These are phyloP conservation scores for Solanum hybrid DNA, from an alignment of 305 asterid species.

Conservation along the genomic window DNA sequence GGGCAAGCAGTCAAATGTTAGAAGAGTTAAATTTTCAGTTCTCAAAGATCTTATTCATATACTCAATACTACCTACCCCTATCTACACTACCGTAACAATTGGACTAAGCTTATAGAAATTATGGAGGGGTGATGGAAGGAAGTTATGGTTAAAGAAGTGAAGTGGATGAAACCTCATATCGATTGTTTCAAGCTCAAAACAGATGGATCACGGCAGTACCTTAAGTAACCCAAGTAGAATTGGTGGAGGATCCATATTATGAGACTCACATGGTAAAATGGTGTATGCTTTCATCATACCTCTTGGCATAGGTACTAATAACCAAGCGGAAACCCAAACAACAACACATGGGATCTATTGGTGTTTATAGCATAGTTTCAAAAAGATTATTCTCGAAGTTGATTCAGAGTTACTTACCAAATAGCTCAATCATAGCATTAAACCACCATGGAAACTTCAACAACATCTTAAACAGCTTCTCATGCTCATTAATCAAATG, in stretches of 20 bases:
- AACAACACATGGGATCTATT: not conserved
- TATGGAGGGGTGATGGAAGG: not conserved
- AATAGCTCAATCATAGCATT: not conserved
- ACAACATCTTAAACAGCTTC: not conserved
- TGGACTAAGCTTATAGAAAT: not conserved
- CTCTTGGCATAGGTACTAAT: not conserved
- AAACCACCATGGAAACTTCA: not conserved
- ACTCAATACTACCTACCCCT: not conserved
- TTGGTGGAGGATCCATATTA: not conserved
- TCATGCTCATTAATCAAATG: too few relatives aligned
- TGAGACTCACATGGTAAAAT: not conserved
- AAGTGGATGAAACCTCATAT: not conserved
- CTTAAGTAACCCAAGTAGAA: not conserved
- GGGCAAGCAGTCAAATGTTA: not conserved
- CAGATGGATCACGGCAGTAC: not conserved
- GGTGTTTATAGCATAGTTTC: not conserved
- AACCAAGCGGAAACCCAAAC: not conserved
- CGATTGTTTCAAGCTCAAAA: not conserved
- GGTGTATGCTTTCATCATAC: not conserved
- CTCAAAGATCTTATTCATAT: not conserved
- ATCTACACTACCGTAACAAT: not conserved
- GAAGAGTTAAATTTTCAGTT: not conserved
- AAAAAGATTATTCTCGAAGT: too few relatives aligned
- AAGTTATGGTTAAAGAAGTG: not conserved
- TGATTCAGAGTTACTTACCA: not conserved